Evolutionary conservation across 2,329 filamentous ascomycete genomes (phyloP).

Genomic region (Ustilaginoidea virens): DNA sequence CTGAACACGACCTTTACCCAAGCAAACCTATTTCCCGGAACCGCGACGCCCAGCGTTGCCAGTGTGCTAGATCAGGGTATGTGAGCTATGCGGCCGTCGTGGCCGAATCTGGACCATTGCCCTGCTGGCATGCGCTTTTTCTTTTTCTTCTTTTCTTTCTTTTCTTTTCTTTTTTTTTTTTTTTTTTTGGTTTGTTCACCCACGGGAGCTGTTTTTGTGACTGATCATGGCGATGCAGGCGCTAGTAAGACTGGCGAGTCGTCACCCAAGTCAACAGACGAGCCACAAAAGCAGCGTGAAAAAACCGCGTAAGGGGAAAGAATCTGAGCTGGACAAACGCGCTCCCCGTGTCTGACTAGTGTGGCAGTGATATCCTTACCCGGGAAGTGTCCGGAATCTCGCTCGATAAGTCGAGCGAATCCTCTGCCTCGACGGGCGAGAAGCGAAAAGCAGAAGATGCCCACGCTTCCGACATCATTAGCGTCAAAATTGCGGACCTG

Average conservation of each 20-base stretch:
- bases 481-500: slow-evolving; percentile 96
- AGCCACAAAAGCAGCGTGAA: slow-evolving; percentile 70
- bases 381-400: slow-evolving; percentile 92
- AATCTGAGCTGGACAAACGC: no score
- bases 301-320: slow-evolving; percentile 95
- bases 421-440: slow-evolving; percentile 39
- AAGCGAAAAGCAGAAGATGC: slow-evolving; percentile 47
- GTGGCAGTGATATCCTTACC: slow-evolving; percentile 63
- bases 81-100: no score
- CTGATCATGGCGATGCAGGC: no score
- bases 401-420: slow-evolving; percentile 54
- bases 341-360: no score
- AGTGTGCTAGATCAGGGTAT: slow-evolving; percentile 72
- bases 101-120: background rate
- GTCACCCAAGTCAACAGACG: slow-evolving; percentile 38
- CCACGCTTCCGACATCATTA: slow-evolving; percentile 58
- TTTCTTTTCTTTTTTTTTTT: no score
- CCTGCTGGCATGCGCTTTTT: no score
- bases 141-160: no score
- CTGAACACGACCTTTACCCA: slow-evolving; percentile 84
- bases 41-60: slow-evolving; percentile 61
- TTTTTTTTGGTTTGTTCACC: no score
- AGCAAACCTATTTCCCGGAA: slow-evolving; percentile 50
- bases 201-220: no score
- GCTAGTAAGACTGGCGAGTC: slow-evolving; percentile 23